Evolutionary conservation across 2,329 filamentous ascomycete genomes (phyloP), one percentile per base, ranked within the genome.

Genomic region (Calonectria pseudoreteaudii): DNA sequence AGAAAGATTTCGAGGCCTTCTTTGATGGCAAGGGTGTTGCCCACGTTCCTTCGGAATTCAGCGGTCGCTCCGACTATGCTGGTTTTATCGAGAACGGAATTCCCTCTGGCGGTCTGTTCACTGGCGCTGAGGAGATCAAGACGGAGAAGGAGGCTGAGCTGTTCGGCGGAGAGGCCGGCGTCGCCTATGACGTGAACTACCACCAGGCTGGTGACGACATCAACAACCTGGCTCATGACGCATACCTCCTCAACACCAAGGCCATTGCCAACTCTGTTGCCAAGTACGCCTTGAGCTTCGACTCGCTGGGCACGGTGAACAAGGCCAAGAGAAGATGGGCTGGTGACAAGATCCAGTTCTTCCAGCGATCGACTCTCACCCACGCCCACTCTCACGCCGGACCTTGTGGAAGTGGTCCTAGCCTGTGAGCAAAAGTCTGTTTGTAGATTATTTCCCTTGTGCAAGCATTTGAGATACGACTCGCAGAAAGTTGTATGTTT

Each of bases 51-150:
- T 91, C 91, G 30, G 88, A 90, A 58, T 94, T 94, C 80, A 89
- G 90, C 81, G 91, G 91, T 8, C 89, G 92, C 68, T 91, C 89
- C 56, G 93, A 94, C 81, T 94, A 94, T 79, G 91, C 89, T 49
- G 91, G 89, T 3, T 94, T 94, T 85, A 90, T 93, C 75, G 88
- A 90, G 79, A 90, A 89, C 76, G 91, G 91, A 13, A 92, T 94
- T 72, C 91, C 93, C 2, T 89, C 90, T 0, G 93, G 93, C 31
- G 93, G 93, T 16, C 87, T 94, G 72, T 93, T 93, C 79, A 94
- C 93, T 11, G 92, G 92, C 14, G 92, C 92, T 3, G 92, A 93
- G 81, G 89, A 85, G 7, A 81, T 91, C 81, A 93, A 93, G 88
- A 93, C 91, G 0, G 85, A 86, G 41, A 88, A 89, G 50, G 90